phyloP scores from a whole-genome alignment of 768 basidiomycete genomes.

The Podaxis sp. region DNA sequence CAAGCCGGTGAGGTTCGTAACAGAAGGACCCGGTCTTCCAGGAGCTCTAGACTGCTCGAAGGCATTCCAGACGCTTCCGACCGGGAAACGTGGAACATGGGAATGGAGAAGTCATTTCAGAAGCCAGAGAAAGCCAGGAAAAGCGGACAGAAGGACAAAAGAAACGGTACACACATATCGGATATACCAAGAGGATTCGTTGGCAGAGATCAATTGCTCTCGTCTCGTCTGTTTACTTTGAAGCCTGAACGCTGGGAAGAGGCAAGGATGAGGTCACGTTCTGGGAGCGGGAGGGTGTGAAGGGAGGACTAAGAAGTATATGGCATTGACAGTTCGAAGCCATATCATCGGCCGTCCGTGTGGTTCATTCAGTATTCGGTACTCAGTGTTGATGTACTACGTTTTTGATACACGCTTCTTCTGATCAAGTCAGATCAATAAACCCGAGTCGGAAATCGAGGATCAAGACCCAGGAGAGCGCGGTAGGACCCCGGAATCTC shows the following conservation, averaged over 20 bases:
- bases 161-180: too few species aligned
- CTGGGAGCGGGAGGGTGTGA: background rate
- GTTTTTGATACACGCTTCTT: conserved; percentile 1
- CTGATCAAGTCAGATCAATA: conserved; percentile 8
- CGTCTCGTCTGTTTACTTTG: background rate
- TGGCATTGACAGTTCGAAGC: background rate
- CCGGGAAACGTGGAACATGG: too few species aligned
- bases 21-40: too few species aligned
- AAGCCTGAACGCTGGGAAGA: background rate
- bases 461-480: background rate
- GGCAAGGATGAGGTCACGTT: background rate
- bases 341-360: background rate
- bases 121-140: background rate
- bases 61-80: too few species aligned
- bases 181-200: background rate
- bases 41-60: too few species aligned
- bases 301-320: background rate
- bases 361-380: background rate
- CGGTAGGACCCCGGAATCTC: background rate
- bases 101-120: background rate
- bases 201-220: background rate
- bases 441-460: conserved; percentile 13
- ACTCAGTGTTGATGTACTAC: too few species aligned
- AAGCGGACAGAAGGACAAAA: background rate
- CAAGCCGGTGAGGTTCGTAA: too few species aligned